Evolutionary conservation across 345 rosid species (phyloP).

Genomic region (Populus simonii): DNA sequence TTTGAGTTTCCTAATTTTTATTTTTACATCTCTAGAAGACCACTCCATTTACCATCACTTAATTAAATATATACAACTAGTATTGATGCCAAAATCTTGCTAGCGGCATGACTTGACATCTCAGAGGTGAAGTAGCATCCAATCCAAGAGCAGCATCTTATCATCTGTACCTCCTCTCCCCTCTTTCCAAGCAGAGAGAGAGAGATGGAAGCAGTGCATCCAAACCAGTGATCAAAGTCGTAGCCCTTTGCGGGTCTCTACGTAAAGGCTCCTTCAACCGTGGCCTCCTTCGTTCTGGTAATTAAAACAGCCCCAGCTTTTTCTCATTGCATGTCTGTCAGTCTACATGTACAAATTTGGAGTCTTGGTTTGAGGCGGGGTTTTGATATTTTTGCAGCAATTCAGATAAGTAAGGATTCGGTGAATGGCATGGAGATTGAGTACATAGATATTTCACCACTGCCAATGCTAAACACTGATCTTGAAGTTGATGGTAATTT

Average conservation of each 20-base stretch:
- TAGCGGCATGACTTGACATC: no score
- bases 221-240: constrained; percentile 52
- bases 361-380: neutral
- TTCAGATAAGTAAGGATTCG: constrained; percentile 12
- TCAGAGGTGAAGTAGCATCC: no score
- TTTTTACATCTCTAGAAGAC: no score
- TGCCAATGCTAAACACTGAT: constrained; percentile 25
- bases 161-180: no score
- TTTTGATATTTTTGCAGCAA: constrained; percentile 11
- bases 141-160: no score
- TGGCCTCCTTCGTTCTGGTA: constrained; percentile 74
- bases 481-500: constrained; percentile 44
- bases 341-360: neutral
- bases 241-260: constrained; percentile 79
- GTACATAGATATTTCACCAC: constrained; percentile 16
- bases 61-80: no score
- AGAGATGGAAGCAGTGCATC: constrained; percentile 27
- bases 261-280: constrained; percentile 64
- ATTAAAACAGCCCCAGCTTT: neutral
- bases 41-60: no score
- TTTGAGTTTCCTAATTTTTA: no score
- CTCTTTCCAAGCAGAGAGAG: neutral
- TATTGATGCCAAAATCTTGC: no score
- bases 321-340: neutral
- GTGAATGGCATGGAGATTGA: constrained; percentile 17